These are phyloP conservation scores for Lasiosphaeria hispida DNA, from an alignment of 495 filamentous ascomycete species.

Conservation along the genomic window DNA sequence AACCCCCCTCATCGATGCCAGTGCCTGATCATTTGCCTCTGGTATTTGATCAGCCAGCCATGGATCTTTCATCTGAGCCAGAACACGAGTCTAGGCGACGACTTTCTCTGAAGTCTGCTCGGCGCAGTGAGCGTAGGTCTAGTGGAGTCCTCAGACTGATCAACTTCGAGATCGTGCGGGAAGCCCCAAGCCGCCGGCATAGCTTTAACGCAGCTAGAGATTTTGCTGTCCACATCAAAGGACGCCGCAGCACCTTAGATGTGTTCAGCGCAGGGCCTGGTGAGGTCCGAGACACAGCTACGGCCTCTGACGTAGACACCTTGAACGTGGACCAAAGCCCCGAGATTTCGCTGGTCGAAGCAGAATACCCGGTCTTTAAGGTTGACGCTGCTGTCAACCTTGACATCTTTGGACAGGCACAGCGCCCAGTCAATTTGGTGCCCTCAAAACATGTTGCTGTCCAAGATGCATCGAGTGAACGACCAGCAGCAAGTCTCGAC, in stretches of 20 bases:
- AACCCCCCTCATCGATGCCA: not conserved
- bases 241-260: constrained; percentile 24
- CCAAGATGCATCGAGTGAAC: not conserved
- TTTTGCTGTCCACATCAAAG: constrained; percentile 1
- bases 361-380: constrained; percentile 12
- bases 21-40: constrained; percentile 21
- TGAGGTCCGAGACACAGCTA: not conserved
- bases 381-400: constrained; percentile 30
- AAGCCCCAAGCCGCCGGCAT: constrained; percentile 27
- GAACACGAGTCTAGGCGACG: constrained; percentile 29
- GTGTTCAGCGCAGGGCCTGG: constrained; percentile 3
- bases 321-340: no score
- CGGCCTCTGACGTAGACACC: not conserved
- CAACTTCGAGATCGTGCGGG: constrained; percentile 16
- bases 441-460: not conserved
- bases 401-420: constrained; percentile 29
- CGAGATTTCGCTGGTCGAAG: not conserved
- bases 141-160: constrained; percentile 19
- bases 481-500: no score
- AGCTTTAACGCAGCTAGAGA: constrained; percentile 22
- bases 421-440: not conserved
- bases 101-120: constrained; percentile 26
- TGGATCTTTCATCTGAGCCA: constrained; percentile 16
- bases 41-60: constrained; percentile 31
- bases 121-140: constrained; percentile 27